Conservation (phyloP, 2,329 filamentous ascomycete species). For the Talaromyces verruculosus region DNA sequence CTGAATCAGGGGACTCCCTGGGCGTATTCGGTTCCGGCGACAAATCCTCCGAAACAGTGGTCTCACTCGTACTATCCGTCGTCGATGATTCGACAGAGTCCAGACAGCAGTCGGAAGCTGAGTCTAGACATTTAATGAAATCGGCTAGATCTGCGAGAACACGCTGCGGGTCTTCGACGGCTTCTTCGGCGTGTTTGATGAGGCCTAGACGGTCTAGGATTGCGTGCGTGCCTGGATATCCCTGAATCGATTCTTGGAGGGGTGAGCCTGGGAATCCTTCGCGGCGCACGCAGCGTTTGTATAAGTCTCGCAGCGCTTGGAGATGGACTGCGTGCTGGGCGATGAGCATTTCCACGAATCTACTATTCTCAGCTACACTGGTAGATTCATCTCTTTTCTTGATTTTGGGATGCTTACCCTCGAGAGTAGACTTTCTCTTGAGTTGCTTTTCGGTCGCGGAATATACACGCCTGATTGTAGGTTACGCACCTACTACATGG, state of each 20-base stretch:
- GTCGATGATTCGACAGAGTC: slow-evolving; percentile 42
- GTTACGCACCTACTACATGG: slow-evolving; percentile 46
- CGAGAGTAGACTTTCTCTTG: slow-evolving; percentile 47
- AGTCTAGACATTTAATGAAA: slow-evolving; percentile 38
- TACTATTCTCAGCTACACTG: slow-evolving; percentile 22
- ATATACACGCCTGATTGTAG: slow-evolving; percentile 47
- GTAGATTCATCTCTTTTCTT: neutral
- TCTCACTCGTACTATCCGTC: slow-evolving; percentile 36
- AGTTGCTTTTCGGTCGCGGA: slow-evolving; percentile 46
- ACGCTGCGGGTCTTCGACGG: slow-evolving; percentile 36
- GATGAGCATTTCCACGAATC: slow-evolving; percentile 48
- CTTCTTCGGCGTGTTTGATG: slow-evolving; percentile 46
- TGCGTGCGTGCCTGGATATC: slow-evolving; percentile 44
- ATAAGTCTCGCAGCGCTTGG: slow-evolving; percentile 44
- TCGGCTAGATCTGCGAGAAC: slow-evolving; percentile 37
- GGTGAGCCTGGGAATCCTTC: slow-evolving; percentile 46
- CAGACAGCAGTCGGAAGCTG: slow-evolving; percentile 36
- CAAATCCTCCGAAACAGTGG: slow-evolving; percentile 27
- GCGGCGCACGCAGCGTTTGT: slow-evolving; percentile 44
- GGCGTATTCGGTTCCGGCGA: slow-evolving; percentile 19
- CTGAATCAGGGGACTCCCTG: slow-evolving; percentile 20
- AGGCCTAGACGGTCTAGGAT: slow-evolving; percentile 45
- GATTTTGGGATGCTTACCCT: slow-evolving; percentile 33
- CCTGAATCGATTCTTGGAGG: slow-evolving; percentile 40
- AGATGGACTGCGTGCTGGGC: slow-evolving; percentile 46